phyloP scores from a whole-genome alignment of 306 rosid species.

The Benincasa hispida region DNA sequence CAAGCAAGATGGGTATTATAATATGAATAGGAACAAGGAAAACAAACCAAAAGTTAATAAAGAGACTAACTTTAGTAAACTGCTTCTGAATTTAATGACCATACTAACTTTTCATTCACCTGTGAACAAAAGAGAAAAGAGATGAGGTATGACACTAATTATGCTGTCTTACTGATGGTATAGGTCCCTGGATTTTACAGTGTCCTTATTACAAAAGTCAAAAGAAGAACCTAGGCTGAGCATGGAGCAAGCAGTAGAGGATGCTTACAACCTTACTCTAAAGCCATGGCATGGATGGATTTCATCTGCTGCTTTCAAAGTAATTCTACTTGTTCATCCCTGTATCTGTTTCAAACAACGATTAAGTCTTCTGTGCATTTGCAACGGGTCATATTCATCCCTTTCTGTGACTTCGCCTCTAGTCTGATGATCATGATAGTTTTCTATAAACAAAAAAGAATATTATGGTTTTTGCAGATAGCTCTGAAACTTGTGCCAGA shows the following conservation, averaged over 20 bases:
- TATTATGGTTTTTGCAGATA: constrained; percentile 35
- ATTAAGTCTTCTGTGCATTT: background rate
- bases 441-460: background rate
- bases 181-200: constrained; percentile 71
- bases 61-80: background rate
- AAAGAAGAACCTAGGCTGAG: constrained; percentile 35
- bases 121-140: background rate
- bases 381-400: background rate
- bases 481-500: constrained; percentile 74
- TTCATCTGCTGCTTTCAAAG: constrained; percentile 82
- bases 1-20: background rate
- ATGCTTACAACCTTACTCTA: constrained; percentile 50
- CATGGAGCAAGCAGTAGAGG: constrained; percentile 71
- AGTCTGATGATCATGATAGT: background rate
- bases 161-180: background rate
- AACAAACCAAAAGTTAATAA: background rate
- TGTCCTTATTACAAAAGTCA: constrained; percentile 35
- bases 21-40: background rate
- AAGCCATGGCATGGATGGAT: constrained; percentile 97
- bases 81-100: background rate
- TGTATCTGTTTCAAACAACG: background rate
- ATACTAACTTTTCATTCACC: background rate
- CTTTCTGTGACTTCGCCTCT: background rate
- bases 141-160: background rate
- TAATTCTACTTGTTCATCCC: constrained; percentile 13